Evolutionary conservation across 2,329 filamentous ascomycete genomes (phyloP), one percentile per base, ranked within the genome.

Genomic region (Beauveria sp.): DNA sequence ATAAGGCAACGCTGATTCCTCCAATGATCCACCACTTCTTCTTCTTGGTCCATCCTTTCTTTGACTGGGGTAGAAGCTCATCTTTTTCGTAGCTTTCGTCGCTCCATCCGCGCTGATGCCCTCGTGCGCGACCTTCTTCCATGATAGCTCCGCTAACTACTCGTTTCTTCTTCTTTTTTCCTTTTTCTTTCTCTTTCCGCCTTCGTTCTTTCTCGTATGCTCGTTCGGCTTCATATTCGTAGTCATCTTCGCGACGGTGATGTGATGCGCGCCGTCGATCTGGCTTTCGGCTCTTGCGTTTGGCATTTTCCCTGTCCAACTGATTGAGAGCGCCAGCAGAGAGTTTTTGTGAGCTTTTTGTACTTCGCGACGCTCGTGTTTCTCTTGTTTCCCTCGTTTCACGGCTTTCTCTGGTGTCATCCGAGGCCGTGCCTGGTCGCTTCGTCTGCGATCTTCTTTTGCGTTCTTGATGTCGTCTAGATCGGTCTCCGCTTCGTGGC

Each of bases 101-200:
- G 55, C 71, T 74, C 66, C 71, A 71, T 16, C 68, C 61, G n/a
- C 63, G 62, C 70, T 77, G 75, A 71, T 79, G 77, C 60, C 71
- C 74, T 43, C 71, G 70, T 22, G 75, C 76, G 3, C 79, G 79
- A 5, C 80, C 80, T 63, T 91, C 88, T 68, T 91, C 88, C 66
- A 89, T 76, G 20, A 88, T 74, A 0, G 86, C 85, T 22, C 87
- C 88, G 64, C 88, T 91, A 22, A 88, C 86, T n/a, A 89, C 78
- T 63, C 88, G 77, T 61, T 79, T 80, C 68, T 84, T 84, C 65
- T 79, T 80, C 47, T 72, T 54, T 22, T 50, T 55, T 22, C 75
- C 74, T 55, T 79, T 80, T 44, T 72, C 48, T 24, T 50, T 50
- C 22, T 75, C 74, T 57, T 69, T 70, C 16, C 71, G 72, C 64